Evolutionary conservation across 2,329 filamentous ascomycete genomes (phyloP), one percentile per base, ranked within the genome.

Genomic region (Laburnicola sp.): DNA sequence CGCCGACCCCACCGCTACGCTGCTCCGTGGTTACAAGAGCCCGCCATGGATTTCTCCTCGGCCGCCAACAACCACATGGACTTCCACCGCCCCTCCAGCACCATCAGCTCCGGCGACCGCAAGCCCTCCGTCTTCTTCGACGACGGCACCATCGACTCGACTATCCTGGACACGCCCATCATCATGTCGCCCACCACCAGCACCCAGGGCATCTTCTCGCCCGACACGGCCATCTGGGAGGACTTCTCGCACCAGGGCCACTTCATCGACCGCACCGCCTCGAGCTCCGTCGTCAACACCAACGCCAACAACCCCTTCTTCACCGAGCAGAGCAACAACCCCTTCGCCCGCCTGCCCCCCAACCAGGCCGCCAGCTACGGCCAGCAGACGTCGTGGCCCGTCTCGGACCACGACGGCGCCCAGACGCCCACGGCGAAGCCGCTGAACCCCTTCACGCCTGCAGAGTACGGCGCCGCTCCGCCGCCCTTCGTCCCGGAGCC

Each of bases 401-500:
- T 75, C 37, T 36, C 86, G 69, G 81, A 84, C 61, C 79, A 78
- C 62, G 88, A 88, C 25, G 87, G 85, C 45, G 83, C 89, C 56
- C 87, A 85, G 71, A 93, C 89, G 5, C 87, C 88, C 11, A 84
- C 91, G 54, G 85, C 84, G 57, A 91, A 89, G 67, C 85, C 84
- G 46, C 88, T 89, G 64, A 86, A 89, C 63, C 82, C 85, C 39
- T 83, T 82, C 63, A 74, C 77, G 32, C 68, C 70, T 30, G 72
- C 76, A 34, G 78, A 82, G 41, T 79, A 78, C 64, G 79, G 82
- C 69, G 56, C 76, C 58, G 70, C 75, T n/a, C 64, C 71, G 41
- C 70, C 73, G 37, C 69, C 47, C 74, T 78, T 68, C 63, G 76
- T 54, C 65, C 74, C 53, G 66, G 76, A 65, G 64, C 60, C 63